Conservation (phyloP, 2,329 filamentous ascomycete genomes). For the Pseudogymnoascus sp. region DNA sequence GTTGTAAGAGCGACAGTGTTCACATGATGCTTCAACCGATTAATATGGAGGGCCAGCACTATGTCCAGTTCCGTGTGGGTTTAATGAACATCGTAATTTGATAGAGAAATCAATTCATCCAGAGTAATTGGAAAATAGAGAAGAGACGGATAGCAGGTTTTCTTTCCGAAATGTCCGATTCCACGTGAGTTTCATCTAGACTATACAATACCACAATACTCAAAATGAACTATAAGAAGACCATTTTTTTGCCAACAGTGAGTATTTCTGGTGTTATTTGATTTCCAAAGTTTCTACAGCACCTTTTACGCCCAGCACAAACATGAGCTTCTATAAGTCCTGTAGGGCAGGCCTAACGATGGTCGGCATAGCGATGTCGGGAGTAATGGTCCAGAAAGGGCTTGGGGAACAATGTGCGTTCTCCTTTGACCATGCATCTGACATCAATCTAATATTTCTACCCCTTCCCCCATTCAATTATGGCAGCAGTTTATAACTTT, state of each 20-base stretch:
- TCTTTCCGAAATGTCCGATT: not conserved
- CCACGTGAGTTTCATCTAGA: not conserved
- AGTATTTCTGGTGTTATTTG: not conserved
- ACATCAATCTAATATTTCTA: not conserved
- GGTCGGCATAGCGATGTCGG: not conserved
- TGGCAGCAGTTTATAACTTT: not conserved
- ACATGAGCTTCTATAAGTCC: not conserved
- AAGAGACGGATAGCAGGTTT: not conserved
- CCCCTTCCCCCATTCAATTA: not conserved
- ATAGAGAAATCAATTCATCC: not conserved
- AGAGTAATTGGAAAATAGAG: not conserved
- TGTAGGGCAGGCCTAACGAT: not conserved
- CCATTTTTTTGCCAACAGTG: not conserved
- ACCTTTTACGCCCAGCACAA: not conserved
- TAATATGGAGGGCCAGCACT: not conserved
- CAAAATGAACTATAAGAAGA: not conserved
- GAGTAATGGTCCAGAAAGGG: not conserved
- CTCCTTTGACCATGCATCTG: not conserved
- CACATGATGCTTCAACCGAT: not conserved
- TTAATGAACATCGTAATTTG: not conserved
- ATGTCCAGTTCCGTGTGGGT: not conserved
- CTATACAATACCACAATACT: not conserved
- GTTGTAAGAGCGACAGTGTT: not conserved
- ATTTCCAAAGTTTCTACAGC: not conserved
- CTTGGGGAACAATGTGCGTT: not conserved